These are phyloP conservation scores for Podaxis rugospora DNA, from an alignment of 768 basidiomycete genomes.

Conservation along the genomic window DNA sequence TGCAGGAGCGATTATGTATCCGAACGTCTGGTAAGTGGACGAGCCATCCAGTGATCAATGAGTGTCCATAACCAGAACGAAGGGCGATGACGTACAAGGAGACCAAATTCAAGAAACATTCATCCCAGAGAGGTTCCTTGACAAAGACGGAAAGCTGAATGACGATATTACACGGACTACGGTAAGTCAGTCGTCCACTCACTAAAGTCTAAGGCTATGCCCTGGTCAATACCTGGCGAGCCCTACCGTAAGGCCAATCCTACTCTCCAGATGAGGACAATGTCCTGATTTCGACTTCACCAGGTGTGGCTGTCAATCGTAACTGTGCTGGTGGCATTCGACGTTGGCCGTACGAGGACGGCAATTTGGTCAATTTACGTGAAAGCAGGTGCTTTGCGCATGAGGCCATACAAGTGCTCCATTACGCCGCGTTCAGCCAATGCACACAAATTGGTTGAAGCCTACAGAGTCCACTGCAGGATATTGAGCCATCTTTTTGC, in stretches of 20 bases:
- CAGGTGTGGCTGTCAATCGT: slow-evolving; percentile 23
- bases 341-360: slow-evolving; percentile 21
- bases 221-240: slow-evolving; percentile 8
- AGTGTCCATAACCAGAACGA: not conserved
- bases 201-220: not conserved
- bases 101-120: slow-evolving; percentile 24
- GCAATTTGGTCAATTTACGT: slow-evolving; percentile 13
- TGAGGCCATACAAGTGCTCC: slow-evolving; percentile 4
- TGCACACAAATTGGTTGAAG: not conserved
- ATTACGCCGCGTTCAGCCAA: not conserved
- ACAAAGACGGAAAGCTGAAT: slow-evolving; percentile 14
- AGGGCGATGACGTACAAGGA: slow-evolving; percentile 30
- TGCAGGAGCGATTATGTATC: slow-evolving; percentile 1
- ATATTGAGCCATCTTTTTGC: not conserved
- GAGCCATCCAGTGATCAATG: too few species aligned
- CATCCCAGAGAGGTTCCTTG: slow-evolving; percentile 28
- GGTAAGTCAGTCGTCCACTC: slow-evolving; percentile 8
- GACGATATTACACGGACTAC: slow-evolving; percentile 15
- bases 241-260: not conserved
- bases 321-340: slow-evolving; percentile 24
- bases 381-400: not conserved
- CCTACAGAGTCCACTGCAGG: slow-evolving; percentile 2
- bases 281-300: not conserved
- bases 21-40: slow-evolving; percentile 2
- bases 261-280: not conserved